Percentiles rank a stretch among this genome's conserved stretches.
Evolutionary conservation across 441 rosid genomes (phyloP).

Genomic region (Hypseocharis bilobata): DNA sequence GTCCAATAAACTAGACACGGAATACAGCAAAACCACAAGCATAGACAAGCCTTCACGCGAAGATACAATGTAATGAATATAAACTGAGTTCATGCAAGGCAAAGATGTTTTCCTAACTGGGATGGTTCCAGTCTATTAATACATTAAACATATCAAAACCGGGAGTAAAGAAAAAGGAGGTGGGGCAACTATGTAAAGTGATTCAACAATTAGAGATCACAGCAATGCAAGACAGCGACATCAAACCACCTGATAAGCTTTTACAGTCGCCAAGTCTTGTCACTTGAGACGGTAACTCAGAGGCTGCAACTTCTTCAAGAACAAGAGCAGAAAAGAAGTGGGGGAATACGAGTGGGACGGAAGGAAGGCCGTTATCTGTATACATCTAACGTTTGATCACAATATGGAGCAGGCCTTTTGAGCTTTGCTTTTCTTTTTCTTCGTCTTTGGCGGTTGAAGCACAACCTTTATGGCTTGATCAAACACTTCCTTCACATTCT

Average conservation of each 20-base stretch:
- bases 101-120: background rate
- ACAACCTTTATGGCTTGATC: slow-evolving; percentile 71
- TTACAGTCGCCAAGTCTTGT: slow-evolving; percentile 13
- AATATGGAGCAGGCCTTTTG: slow-evolving; percentile 58
- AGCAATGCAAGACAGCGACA: background rate
- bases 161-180: background rate
- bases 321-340: slow-evolving; percentile 16
- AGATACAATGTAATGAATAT: background rate
- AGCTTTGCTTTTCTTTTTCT: slow-evolving; percentile 75
- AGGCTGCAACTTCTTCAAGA: slow-evolving; percentile 24
- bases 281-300: slow-evolving; percentile 23
- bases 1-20: too few relatives aligned
- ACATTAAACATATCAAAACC: background rate
- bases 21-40: background rate
- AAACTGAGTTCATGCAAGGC: background rate
- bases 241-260: background rate
- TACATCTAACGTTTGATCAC: slow-evolving; percentile 34
- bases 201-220: background rate
- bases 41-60: background rate
- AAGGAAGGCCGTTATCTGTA: slow-evolving; percentile 24
- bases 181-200: background rate
- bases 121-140: slow-evolving; percentile 1
- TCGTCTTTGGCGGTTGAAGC: slow-evolving; percentile 73
- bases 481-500: slow-evolving; percentile 69
- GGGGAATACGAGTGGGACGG: slow-evolving; percentile 11